Percentiles rank a stretch among this genome's conserved stretches.
These are phyloP conservation scores for Tulasnella sp. DNA, from an alignment of 768 basidiomycete species.

Conservation along the genomic window DNA sequence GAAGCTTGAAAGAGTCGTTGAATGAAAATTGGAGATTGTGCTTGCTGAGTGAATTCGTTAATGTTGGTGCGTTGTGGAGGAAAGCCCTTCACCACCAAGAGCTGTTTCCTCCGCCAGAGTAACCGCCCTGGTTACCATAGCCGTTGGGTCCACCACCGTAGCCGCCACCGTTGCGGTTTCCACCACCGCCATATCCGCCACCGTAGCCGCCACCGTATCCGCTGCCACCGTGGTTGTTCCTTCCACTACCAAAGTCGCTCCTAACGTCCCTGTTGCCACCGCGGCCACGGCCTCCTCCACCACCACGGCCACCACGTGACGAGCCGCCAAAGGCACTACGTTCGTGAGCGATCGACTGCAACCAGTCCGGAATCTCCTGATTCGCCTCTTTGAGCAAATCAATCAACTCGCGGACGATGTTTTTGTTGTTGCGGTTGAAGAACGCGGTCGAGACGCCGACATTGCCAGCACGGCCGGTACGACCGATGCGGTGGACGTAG, in stretches of 20 bases:
- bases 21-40: not conserved
- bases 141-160: constrained; percentile 39
- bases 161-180: constrained; percentile 38
- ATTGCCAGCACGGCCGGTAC: constrained; percentile 98
- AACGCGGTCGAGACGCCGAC: constrained; percentile 94
- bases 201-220: constrained; percentile 29
- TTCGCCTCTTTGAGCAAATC: constrained; percentile 95
- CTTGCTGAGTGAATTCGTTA: not conserved
- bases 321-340: constrained; percentile 49
- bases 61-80: not conserved
- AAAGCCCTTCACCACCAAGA: constrained; percentile 49
- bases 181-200: constrained; percentile 34
- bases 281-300: constrained; percentile 55
- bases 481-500: constrained; percentile 97
- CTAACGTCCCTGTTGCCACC: constrained; percentile 51
- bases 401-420: constrained; percentile 85
- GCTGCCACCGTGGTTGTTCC: constrained; percentile 28
- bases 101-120: constrained; percentile 37
- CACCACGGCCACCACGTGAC: constrained; percentile 50
- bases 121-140: constrained; percentile 48
- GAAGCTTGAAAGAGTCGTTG: not conserved
- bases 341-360: constrained; percentile 83
- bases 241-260: constrained; percentile 35
- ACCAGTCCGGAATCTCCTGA: constrained; percentile 88
- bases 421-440: constrained; percentile 89